Conservation (phyloP, 1,284 basidiomycete species). For the Apiotrichum mycotoxinovorans region DNA sequence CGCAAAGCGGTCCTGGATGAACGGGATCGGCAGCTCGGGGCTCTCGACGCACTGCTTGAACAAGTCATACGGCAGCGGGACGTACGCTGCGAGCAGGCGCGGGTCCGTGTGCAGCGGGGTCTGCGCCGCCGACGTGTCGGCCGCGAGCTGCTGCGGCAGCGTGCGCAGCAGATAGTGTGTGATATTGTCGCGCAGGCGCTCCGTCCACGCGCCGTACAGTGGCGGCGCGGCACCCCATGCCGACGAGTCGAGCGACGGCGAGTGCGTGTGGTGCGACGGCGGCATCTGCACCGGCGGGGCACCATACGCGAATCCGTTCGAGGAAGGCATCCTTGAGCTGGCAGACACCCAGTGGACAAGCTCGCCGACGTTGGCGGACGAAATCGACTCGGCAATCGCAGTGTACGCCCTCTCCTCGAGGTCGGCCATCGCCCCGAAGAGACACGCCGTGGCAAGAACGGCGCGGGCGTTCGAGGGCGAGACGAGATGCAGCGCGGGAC, state of each 20-base stretch:
- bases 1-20: slow-evolving; percentile 78
- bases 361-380: slow-evolving; percentile 63
- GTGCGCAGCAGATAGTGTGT: slow-evolving; percentile 62
- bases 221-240: slow-evolving; percentile 9
- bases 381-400: slow-evolving; percentile 68
- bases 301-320: slow-evolving; percentile 17
- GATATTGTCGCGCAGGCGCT: slow-evolving; percentile 33
- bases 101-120: slow-evolving; percentile 18
- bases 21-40: slow-evolving; percentile 42
- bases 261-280: slow-evolving; percentile 37
- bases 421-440: slow-evolving; percentile 79
- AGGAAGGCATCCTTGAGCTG: slow-evolving; percentile 5
- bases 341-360: slow-evolving; percentile 68
- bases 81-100: slow-evolving; percentile 41
- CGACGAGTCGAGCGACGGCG: slow-evolving; percentile 45
- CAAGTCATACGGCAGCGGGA: slow-evolving; percentile 46
- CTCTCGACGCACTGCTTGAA: slow-evolving; percentile 46
- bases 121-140: slow-evolving; percentile 16
- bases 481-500: slow-evolving; percentile 49
- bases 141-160: slow-evolving; percentile 60
- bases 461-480: slow-evolving; percentile 71
- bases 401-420: slow-evolving; percentile 73
- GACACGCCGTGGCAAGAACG: slow-evolving; percentile 72
- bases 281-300: slow-evolving; percentile 4
- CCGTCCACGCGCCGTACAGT: slow-evolving; percentile 40